A percentile compares a stretch with the other conserved stretches of the same genome.
These are phyloP conservation scores for Mycena indigotica DNA, from an alignment of 768 basidiomycete species.

Conservation along the genomic window DNA sequence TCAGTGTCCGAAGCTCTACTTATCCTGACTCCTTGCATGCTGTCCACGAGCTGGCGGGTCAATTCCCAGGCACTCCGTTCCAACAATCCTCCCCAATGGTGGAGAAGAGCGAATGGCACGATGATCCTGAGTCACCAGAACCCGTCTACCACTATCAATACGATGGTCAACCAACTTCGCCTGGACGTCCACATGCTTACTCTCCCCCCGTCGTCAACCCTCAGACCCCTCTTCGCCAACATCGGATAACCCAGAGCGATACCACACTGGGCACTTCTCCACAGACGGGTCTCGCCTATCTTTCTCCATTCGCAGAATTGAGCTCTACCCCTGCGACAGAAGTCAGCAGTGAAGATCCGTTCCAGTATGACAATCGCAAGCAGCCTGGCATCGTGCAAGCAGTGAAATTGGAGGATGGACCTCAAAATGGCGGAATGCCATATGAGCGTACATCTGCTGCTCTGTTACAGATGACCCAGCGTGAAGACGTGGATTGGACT, in stretches of 20 bases:
- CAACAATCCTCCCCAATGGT: neutral
- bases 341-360: conserved; percentile 10
- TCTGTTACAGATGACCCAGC: conserved; percentile 25
- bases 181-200: neutral
- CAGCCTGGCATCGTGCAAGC: conserved; percentile 3
- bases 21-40: conserved; percentile 45
- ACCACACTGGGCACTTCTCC: conserved; percentile 17
- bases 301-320: neutral
- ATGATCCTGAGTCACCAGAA: conserved; percentile 14
- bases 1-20: conserved; percentile 30
- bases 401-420: conserved; percentile 17
- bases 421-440: conserved; percentile 3
- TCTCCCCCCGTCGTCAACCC: conserved; percentile 1
- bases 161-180: conserved; percentile 12
- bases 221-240: conserved; percentile 4
- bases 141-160: conserved; percentile 19
- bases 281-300: conserved; percentile 3
- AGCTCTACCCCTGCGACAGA: conserved; percentile 13
- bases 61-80: conserved; percentile 46
- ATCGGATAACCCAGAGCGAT: conserved; percentile 12
- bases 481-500: conserved; percentile 11
- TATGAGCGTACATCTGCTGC: conserved; percentile 12
- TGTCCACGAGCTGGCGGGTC: conserved; percentile 52
- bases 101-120: conserved; percentile 10
- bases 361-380: conserved; percentile 13